These are phyloP conservation scores for Didymella arachidicola DNA, from an alignment of 2,329 filamentous ascomycete species.

Conservation along the genomic window DNA sequence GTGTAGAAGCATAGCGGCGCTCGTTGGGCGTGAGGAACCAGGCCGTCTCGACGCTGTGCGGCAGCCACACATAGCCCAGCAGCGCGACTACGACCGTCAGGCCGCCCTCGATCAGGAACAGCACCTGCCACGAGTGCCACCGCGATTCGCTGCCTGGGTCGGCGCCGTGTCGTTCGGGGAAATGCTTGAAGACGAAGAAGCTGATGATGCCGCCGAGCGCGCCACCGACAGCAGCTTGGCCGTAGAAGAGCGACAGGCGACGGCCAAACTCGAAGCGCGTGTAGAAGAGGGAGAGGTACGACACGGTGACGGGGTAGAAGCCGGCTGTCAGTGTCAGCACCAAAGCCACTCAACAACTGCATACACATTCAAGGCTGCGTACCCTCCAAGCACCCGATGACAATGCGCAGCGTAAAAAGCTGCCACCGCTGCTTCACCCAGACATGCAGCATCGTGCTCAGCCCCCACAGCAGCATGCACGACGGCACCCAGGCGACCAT, in stretches of 20 bases:
- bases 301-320: conserved; percentile 66
- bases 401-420: conserved; percentile 55
- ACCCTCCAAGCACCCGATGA: conserved; percentile 59
- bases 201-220: conserved; percentile 64
- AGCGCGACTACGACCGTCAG: conserved; percentile 58
- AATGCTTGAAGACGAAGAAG: conserved; percentile 58
- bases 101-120: conserved; percentile 60
- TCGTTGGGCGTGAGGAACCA: conserved; percentile 61
- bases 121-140: conserved; percentile 60
- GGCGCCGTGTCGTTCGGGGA: conserved; percentile 35
- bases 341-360: too few species aligned
- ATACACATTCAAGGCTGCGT: background rate
- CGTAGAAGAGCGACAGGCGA: conserved; percentile 64
- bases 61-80: conserved; percentile 60
- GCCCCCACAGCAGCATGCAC: conserved; percentile 64
- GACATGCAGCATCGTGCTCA: conserved; percentile 58
- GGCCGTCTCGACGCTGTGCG: conserved; percentile 58
- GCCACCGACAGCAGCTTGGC: conserved; percentile 64
- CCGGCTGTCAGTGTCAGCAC: conserved; percentile 52
- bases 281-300: conserved; percentile 67
- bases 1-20: conserved; percentile 56
- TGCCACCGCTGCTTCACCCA: conserved; percentile 58
- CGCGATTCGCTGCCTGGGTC: conserved; percentile 9
- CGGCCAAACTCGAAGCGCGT: conserved; percentile 65
- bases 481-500: conserved; percentile 64